phyloP scores from a whole-genome alignment of 352 stramenopile species.

The Pythium coloratum region DNA sequence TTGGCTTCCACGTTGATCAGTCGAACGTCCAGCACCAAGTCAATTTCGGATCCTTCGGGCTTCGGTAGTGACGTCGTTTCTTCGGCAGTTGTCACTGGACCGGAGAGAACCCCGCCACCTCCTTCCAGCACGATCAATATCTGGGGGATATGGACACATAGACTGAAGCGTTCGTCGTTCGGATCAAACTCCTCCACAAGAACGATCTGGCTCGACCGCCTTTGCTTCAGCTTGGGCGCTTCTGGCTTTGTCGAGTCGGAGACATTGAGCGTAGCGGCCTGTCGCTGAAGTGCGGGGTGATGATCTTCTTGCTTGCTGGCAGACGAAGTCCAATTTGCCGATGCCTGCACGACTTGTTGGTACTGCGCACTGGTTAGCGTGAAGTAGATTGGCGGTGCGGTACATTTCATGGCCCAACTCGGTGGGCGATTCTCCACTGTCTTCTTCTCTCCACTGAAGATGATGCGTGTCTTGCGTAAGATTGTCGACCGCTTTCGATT shows the following conservation, averaged over 20 bases:
- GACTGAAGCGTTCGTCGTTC: conserved; percentile 58
- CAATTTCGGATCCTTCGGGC: conserved; percentile 31
- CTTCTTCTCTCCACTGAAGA: conserved; percentile 65
- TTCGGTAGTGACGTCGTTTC: not conserved
- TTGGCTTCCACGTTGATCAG: conserved; percentile 64
- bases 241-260: not conserved
- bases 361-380: conserved; percentile 68
- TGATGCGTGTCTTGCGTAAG: conserved; percentile 54
- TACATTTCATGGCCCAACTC: conserved; percentile 67
- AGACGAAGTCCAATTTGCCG: conserved; percentile 50
- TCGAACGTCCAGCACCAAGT: conserved; percentile 62
- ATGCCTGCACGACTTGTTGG: conserved; percentile 62
- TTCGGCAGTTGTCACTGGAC: not conserved
- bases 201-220: not conserved
- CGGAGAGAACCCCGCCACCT: conserved; percentile 24
- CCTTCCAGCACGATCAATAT: conserved; percentile 66
- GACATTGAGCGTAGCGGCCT: conserved; percentile 15
- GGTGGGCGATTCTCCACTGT: conserved; percentile 35
- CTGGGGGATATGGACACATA: conserved; percentile 67
- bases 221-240: not conserved
- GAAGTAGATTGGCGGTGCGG: conserved; percentile 70
- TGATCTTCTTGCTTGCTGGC: conserved; percentile 18
- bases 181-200: conserved; percentile 42
- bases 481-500: conserved; percentile 58
- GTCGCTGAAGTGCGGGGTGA: conserved; percentile 17